A percentile compares a stretch with the other conserved stretches of the same genome.
phyloP scores from a whole-genome alignment of 2,329 filamentous ascomycete species.

The Sporothrix inflata region DNA sequence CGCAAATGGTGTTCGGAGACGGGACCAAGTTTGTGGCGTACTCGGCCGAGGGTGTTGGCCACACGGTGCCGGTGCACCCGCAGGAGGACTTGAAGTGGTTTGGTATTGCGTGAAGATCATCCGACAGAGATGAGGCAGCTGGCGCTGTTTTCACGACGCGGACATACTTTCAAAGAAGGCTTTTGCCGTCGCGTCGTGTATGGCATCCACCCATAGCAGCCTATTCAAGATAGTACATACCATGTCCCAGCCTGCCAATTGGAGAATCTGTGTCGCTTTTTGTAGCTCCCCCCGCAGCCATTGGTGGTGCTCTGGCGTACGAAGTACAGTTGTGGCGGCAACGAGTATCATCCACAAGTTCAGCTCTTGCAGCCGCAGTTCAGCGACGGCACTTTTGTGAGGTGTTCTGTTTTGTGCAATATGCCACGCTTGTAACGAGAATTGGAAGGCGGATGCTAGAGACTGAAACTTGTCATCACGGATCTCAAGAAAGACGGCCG shows the following conservation, averaged over 20 bases:
- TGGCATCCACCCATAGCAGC: neutral
- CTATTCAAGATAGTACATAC: neutral
- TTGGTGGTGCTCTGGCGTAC: neutral
- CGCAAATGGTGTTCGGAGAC: constrained; percentile 40
- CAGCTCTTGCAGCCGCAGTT: neutral
- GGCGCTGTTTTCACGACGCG: neutral
- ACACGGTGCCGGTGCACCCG: constrained; percentile 36
- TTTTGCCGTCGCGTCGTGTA: neutral
- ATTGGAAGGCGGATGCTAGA: neutral
- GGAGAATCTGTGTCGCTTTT: neutral
- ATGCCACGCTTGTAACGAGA: neutral
- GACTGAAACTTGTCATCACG: neutral
- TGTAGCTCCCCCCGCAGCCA: neutral
- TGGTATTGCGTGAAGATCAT: constrained; percentile 21
- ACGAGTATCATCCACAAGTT: constrained; percentile 3
- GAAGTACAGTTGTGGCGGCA: neutral
- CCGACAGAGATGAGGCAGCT: neutral
- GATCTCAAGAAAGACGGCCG: constrained; percentile 1
- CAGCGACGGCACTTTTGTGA: neutral
- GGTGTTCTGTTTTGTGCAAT: neutral
- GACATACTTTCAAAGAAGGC: neutral
- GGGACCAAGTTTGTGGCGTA: constrained; percentile 41
- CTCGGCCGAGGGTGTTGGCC: constrained; percentile 38
- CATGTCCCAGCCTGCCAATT: constrained; percentile 3
- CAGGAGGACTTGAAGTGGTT: constrained; percentile 35